Conservation (phyloP, 108 stramenopile genomes). For the Hondaea fermentalgiana region DNA sequence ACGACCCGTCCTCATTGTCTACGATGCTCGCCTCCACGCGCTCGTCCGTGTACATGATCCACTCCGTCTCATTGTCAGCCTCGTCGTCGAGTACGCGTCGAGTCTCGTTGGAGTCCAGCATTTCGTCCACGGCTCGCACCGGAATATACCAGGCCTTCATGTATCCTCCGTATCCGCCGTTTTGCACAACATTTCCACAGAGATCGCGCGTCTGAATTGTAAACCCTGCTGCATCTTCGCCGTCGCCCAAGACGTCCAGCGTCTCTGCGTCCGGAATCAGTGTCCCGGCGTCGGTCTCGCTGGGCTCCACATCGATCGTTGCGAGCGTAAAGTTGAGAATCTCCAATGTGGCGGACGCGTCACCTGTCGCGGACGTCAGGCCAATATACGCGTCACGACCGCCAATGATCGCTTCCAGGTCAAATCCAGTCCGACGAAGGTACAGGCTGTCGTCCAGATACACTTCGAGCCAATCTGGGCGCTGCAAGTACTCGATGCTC, state of each 20-base stretch:
- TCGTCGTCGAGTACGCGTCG: background rate
- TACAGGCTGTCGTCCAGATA: background rate
- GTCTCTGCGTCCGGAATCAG: background rate
- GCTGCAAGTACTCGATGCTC: background rate
- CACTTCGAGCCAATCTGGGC: background rate
- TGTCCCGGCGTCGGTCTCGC: background rate
- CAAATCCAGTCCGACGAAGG: background rate
- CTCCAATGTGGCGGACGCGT: background rate
- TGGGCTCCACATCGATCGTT: background rate
- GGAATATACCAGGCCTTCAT: background rate
- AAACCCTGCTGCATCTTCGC: background rate
- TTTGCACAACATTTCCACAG: background rate
- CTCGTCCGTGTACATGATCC: background rate
- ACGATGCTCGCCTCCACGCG: background rate
- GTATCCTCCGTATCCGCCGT: background rate
- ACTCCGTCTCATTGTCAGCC: background rate
- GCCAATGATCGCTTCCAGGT: background rate
- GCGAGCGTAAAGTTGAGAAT: background rate
- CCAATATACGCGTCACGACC: background rate
- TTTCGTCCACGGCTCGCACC: background rate
- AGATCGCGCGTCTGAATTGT: background rate
- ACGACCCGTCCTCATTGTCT: background rate
- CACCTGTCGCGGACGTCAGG: background rate
- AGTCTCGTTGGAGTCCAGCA: too few species aligned
- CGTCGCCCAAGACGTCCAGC: background rate